phyloP scores from a whole-genome alignment of 2,329 filamentous ascomycete genomes.

The Coniochaeta prunicola region DNA sequence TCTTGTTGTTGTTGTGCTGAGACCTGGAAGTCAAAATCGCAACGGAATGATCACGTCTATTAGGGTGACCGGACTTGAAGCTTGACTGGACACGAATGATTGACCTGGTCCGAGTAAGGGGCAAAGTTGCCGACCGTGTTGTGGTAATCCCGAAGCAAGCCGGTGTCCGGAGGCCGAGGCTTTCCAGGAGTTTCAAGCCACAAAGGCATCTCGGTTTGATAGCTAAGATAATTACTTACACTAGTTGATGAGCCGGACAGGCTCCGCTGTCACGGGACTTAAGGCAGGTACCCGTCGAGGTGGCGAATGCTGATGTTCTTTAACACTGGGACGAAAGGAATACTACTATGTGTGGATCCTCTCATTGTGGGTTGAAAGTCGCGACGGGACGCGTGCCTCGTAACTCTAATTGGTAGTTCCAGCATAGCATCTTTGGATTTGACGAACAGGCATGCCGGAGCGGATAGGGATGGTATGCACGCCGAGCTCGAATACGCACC shows the following conservation, averaged over 20 bases:
- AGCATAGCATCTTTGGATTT: too few relatives aligned
- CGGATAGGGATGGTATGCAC: too few relatives aligned
- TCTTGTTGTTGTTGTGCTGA: neutral
- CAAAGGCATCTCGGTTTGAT: neutral
- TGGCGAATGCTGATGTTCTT: neutral
- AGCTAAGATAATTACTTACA: neutral
- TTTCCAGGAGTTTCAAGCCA: neutral
- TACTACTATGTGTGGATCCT: too few relatives aligned
- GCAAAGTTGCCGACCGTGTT: neutral
- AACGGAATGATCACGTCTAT: neutral
- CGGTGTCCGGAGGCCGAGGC: neutral
- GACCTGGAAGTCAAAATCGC: neutral
- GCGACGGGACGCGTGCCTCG: too few relatives aligned
- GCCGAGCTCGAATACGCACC: too few relatives aligned
- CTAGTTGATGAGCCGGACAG: neutral
- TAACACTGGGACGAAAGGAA: too few relatives aligned
- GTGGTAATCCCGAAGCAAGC: neutral
- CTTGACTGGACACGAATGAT: neutral
- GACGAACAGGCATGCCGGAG: too few relatives aligned
- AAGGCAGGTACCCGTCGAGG: neutral
- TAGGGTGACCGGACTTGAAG: neutral
- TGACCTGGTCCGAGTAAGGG: neutral
- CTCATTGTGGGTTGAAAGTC: neutral
- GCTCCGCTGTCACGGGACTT: neutral
- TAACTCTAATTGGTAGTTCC: too few relatives aligned